Evolutionary conservation across 495 filamentous ascomycete genomes (phyloP).

Genomic region (Astrothelium subdiscretum): DNA sequence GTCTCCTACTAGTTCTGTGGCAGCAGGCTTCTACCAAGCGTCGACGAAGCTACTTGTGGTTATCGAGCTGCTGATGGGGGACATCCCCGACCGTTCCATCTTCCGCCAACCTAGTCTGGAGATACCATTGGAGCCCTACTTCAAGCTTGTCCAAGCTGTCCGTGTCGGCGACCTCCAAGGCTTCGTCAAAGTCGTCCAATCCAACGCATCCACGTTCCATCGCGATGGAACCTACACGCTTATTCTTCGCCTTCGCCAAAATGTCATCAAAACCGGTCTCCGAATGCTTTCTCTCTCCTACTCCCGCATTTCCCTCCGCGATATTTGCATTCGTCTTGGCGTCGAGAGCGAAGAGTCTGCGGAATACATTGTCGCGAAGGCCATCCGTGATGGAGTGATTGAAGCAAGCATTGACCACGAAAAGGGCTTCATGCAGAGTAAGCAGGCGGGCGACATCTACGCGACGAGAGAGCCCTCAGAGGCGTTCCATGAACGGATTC

Average conservation of each 20-base stretch:
- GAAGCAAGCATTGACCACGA: slow-evolving; percentile 91
- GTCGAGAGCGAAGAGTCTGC: slow-evolving; percentile 91
- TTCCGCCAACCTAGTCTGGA: slow-evolving; percentile 86
- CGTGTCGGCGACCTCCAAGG: slow-evolving; percentile 88
- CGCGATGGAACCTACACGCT: slow-evolving; percentile 92
- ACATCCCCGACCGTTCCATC: slow-evolving; percentile 87
- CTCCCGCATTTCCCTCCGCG: slow-evolving; percentile 90
- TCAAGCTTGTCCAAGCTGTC: slow-evolving; percentile 85
- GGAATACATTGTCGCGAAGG: slow-evolving; percentile 98
- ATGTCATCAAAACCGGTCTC: slow-evolving; percentile 98
- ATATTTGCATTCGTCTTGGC: slow-evolving; percentile 90
- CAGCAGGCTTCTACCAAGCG: slow-evolving; percentile 87
- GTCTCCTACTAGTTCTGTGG: slow-evolving; percentile 77
- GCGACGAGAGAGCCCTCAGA: slow-evolving; percentile 91
- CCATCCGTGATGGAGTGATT: slow-evolving; percentile 94
- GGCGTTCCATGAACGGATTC: slow-evolving; percentile 91
- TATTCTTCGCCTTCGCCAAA: slow-evolving; percentile 86
- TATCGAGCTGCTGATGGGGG: slow-evolving; percentile 95
- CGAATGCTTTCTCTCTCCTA: slow-evolving; percentile 98
- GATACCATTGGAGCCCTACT: slow-evolving; percentile 76
- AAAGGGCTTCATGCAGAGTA: slow-evolving; percentile 96
- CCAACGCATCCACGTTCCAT: slow-evolving; percentile 71
- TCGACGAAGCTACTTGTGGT: slow-evolving; percentile 89
- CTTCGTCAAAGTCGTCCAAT: slow-evolving; percentile 72
- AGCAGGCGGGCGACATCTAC: slow-evolving; percentile 89